A percentile compares a stretch with the other conserved stretches of the same genome.
Evolutionary conservation across 2,329 filamentous ascomycete species (phyloP).

Genomic region (Pestalotiopsis fici): DNA sequence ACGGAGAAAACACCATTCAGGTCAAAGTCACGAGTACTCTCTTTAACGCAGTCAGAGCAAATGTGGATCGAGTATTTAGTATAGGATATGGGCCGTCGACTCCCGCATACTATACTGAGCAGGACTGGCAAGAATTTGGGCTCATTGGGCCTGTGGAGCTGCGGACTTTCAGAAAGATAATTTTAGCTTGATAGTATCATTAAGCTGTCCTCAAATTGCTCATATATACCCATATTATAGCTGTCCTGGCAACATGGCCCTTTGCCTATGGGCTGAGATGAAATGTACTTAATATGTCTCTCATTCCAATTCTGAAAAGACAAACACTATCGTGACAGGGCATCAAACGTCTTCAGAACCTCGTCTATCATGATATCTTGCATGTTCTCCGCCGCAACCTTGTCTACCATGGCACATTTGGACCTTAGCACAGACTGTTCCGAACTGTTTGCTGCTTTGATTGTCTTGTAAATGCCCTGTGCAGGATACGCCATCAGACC

Average conservation of each 20-base stretch:
- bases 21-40: slow-evolving; percentile 7
- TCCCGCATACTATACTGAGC: slow-evolving; percentile 6
- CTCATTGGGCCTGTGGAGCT: slow-evolving; percentile 10
- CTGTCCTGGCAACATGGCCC: too few relatives aligned
- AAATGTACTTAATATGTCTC: too few relatives aligned
- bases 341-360: neutral
- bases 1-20: slow-evolving; percentile 5
- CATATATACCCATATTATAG: neutral
- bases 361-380: neutral
- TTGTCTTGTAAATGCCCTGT: slow-evolving; percentile 31
- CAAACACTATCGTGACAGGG: neutral
- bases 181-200: neutral
- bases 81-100: slow-evolving; percentile 3
- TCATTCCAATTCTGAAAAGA: too few relatives aligned
- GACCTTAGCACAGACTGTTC: slow-evolving; percentile 15
- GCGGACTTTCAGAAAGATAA: neutral
- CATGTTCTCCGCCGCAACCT: neutral
- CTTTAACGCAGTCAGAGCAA: slow-evolving; percentile 10
- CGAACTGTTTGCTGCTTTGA: slow-evolving; percentile 30
- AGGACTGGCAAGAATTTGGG: slow-evolving; percentile 9
- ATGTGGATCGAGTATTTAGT: neutral
- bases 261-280: too few relatives aligned
- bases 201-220: neutral
- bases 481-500: slow-evolving; percentile 32
- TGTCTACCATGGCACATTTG: slow-evolving; percentile 6